Percentiles rank a stretch among this genome's conserved stretches.
phyloP scores from a whole-genome alignment of 1,139 yeast genomes.

The Yamadazyma blattariae region DNA sequence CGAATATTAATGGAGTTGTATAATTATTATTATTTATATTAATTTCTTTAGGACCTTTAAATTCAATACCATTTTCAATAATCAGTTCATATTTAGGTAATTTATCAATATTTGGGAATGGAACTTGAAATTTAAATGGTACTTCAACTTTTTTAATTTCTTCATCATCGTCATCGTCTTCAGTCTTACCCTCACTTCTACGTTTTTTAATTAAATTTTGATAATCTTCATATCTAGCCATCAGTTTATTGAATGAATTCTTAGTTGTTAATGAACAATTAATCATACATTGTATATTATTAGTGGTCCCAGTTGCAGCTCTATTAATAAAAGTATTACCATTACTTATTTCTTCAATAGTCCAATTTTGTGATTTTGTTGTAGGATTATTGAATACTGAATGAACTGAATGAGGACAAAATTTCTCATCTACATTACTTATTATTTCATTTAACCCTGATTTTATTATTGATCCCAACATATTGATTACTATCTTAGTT shows the following conservation, averaged over 20 bases:
- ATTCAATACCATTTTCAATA: conserved; percentile 21
- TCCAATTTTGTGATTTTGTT: conserved; percentile 26
- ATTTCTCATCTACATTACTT: conserved; percentile 19
- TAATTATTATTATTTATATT: conserved; percentile 7
- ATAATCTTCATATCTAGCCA: conserved; percentile 24
- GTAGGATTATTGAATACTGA: conserved; percentile 21
- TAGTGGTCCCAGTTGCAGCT: conserved; percentile 54
- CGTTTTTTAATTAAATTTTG: conserved; percentile 13
- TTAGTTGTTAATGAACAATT: conserved; percentile 48
- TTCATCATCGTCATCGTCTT: conserved; percentile 23
- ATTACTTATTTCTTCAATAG: conserved; percentile 33
- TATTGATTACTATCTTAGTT: no score
- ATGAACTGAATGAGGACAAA: conserved; percentile 38
- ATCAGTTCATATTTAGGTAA: conserved; percentile 13
- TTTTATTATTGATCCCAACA: conserved; percentile 14
- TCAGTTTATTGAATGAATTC: conserved; percentile 26
- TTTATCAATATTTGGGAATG: conserved; percentile 24
- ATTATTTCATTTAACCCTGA: conserved; percentile 34
- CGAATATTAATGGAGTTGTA: conserved; percentile 6
- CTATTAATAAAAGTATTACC: conserved; percentile 65
- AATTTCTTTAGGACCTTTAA: conserved; percentile 5
- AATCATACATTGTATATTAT: conserved; percentile 51
- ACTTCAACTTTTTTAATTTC: conserved; percentile 13
- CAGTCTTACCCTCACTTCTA: conserved; percentile 14
- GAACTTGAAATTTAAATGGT: conserved; percentile 38